Evolutionary conservation across 108 stramenopile genomes (phyloP), one percentile per base, ranked within the genome.

Genomic region (Craspedostauros australis): DNA sequence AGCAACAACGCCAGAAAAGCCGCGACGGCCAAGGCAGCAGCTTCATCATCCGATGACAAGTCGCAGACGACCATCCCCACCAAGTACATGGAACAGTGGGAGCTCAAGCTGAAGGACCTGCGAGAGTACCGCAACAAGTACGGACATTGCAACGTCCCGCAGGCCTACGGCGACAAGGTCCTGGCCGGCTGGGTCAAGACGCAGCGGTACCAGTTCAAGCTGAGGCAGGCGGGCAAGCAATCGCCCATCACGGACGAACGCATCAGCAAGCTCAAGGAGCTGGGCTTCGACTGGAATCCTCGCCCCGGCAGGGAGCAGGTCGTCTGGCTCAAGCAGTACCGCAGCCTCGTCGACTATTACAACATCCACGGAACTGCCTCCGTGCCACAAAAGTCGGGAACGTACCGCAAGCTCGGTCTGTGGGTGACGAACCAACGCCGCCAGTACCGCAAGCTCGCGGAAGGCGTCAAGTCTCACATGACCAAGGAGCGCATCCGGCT

Each of bases 381-480:
- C 11, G 12, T 12, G 12, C 12, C 68, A 64, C 55, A 9, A 52
- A 0, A 56, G n/a, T n/a, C n/a, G n/a, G n/a, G n/a, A n/a, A n/a
- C n/a, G 0, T 73, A 73, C 46, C 71, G 60, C 0, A 68, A 73
- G 40, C 49, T 83, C 1, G 82, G 77, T 7, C 39, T 52, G 11
- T 83, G 82, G 82, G 72, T 83, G 3, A 71, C 66, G 59, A 61
- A 66, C 22, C 82, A 83, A 46, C 46, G 82, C 18, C 19, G 74
- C 3, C 74, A 72, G 30, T 78, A 73, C 46, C 38, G 46, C 4
- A 43, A 76, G 26, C 38, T 64, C 37, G 44, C 45, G 15, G 38
- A 52, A 19, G 74, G 73, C 2, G 62, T 33, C n/a, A 5, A 46
- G 9, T 60, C 55, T 15, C 32, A 54, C 49, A 64, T 71, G 62